Base-by-base conservation (phyloP, 2,329 filamentous ascomycete genomes). In the Pseudocercospora vitis region DNA sequence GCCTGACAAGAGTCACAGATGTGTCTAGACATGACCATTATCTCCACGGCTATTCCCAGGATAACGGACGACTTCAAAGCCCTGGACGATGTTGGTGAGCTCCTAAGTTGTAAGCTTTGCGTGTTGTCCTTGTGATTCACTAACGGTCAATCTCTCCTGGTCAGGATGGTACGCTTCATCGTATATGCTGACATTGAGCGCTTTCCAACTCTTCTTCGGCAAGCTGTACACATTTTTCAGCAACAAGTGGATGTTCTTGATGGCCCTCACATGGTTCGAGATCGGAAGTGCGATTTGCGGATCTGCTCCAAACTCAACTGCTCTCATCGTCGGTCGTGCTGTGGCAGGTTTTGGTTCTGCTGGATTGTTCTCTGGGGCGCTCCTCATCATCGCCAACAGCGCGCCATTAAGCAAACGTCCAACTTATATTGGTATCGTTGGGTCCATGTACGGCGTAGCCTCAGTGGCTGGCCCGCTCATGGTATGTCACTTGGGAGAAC, bases 331-430 rank as follows among this genome's bases (percentile, higher is more conserved):
- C 2, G 80, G 79, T 2, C 71, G 80, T 12, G 73, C 76, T 0
- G 60, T 82, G 9, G 77, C 81, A 54, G 80, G 80, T 5, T 65
- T 78, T 9, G 79, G 78, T 2, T 76, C 74, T 14, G 78, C 78
- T 5, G 80, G 80, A 0, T 67, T 82, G 16, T 65, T 77, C 44
- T 69, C 69, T 1, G 75, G 76, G 7, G 70, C 69, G 3, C 62
- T 72, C 4, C 53, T 60, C 7, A 52, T 63, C 16, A 55, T 65
- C 14, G 49, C 51, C 1, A 28, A 47, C 14, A 46, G 51, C n/a
- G 54, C 62, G n/a, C 48, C 54, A 12, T 64, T n/a, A 73, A 72
- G 71, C 55, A 71, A 46, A 69, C 35, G 58, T 8, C 56, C 62
- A 2, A 51, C 48, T 7, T 62, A 47, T 19, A 47, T 50, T 4